Conservation (phyloP, 108 stramenopile genomes). For the Pseudonitzschia pungens region DNA sequence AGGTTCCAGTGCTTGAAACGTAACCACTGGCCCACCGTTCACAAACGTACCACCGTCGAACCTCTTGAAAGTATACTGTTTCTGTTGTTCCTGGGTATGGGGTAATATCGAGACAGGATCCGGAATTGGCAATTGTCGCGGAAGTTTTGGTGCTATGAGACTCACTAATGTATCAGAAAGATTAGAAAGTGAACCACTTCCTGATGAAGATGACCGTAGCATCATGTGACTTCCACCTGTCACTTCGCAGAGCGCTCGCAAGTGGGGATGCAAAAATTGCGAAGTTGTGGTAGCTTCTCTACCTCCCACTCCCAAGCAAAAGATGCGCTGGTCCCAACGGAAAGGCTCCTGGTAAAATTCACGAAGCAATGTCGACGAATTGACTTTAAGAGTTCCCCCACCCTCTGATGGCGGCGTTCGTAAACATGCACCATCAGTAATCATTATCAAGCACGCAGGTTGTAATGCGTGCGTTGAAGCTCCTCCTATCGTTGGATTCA, state of each 20-base stretch:
- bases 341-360: conserved; percentile 82
- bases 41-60: conserved; percentile 47
- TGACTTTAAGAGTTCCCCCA: conserved; percentile 68
- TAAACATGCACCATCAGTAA: conserved; percentile 82
- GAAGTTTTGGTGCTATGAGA: conserved; percentile 52
- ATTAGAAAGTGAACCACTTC: conserved; percentile 37
- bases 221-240: conserved; percentile 71
- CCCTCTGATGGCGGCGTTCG: conserved; percentile 54
- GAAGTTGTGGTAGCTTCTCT: conserved; percentile 33
- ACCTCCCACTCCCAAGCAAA: conserved; percentile 63
- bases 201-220: conserved; percentile 34
- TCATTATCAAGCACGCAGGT: conserved; percentile 75
- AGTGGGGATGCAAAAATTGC: conserved; percentile 62
- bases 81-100: neutral
- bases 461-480: conserved; percentile 55
- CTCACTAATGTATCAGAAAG: conserved; percentile 39
- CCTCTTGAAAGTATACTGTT: conserved; percentile 18
- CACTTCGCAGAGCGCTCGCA: conserved; percentile 78
- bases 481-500: conserved; percentile 37
- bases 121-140: conserved; percentile 37
- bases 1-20: conserved; percentile 67
- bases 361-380: conserved; percentile 64
- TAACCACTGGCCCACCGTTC: conserved; percentile 71
- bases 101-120: conserved; percentile 44
- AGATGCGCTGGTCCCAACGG: conserved; percentile 86